Base-by-base conservation (phyloP, 345 rosid species). In the Hibiscus mutabilis region DNA sequence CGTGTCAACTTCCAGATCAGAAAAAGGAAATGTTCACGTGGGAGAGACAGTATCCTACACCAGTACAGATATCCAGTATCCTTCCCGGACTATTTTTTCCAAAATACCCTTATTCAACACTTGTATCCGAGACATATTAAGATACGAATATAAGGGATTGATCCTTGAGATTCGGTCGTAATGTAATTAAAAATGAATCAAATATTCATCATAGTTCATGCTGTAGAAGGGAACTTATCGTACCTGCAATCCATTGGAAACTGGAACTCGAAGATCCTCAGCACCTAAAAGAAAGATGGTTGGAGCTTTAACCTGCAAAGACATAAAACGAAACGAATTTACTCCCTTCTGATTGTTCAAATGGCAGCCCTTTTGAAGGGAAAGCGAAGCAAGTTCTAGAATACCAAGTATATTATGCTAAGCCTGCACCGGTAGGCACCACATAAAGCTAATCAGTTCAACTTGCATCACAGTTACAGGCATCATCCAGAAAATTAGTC, bases 241-340 rank as follows among this genome's bases (percentile, higher is more conserved):
- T 82, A 90, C 98, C 77, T 90, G 99, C 71, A 92, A 68, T 74
- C 97, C 98, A 67, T 86, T 87, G 58, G 96, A 84, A 55, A 81
- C 77, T 1, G 98, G 97, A 75, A 95, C 97, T 27, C 96, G 98
- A 12, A 89, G 97, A 86, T 95, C 99, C 68, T 84, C 77, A 70
- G 90, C 85, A 69, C 99, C 97, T 61, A 92, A 69, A 63, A 95
- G 91, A 78, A 95, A 83, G 55, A 92, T 72, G 55, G 90, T 86
- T 2, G 99, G 99, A 59, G 99, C 82, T 83, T 95, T 95, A 73
- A 89, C 97, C 99, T 95, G 83, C 73, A 80, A 24, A 67, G 12
- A 66, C 60, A 5, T 59, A 56, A 6, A 51, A 67, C 58, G 35
- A 18, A 11, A 5, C 63, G 60, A 47, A 65, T 24, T 62, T 65